Conservation (phyloP, 225 moss, liverwort and hornwort genomes). For the Rhytidiadelphus loreus region DNA sequence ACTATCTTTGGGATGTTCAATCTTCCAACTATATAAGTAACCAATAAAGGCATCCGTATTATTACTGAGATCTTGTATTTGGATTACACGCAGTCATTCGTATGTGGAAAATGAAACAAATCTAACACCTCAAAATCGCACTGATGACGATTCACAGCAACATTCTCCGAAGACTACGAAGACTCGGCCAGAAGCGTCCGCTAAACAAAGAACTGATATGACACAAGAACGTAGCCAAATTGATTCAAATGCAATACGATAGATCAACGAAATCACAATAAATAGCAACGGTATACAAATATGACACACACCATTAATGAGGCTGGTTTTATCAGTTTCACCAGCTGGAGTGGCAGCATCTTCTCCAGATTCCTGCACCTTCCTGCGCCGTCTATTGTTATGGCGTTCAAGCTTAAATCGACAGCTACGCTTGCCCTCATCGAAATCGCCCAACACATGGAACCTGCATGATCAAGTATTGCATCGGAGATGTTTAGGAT, state of each 20-base stretch:
- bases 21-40: background rate
- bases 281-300: background rate
- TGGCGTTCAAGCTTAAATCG: conserved; percentile 88
- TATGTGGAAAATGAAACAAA: background rate
- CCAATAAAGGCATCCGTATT: background rate
- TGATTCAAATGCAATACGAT: background rate
- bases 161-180: background rate
- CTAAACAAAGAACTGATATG: background rate
- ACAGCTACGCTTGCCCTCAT: conserved; percentile 95
- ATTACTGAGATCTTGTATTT: background rate
- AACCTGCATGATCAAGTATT: conserved; percentile 42
- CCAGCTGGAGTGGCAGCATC: conserved; percentile 39
- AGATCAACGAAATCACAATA: background rate
- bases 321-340: conserved; percentile 43
- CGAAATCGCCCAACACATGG: conserved; percentile 81
- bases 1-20: background rate
- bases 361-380: conserved; percentile 63
- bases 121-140: background rate
- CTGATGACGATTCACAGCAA: background rate
- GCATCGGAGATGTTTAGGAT: conserved; percentile 1
- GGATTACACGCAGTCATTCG: background rate
- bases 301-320: conserved; percentile 37
- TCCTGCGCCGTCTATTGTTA: conserved; percentile 89
- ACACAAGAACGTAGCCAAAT: background rate
- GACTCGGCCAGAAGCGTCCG: background rate